Evolutionary conservation across 2,329 filamentous ascomycete species (phyloP).

Genomic region (Nemania sp.): DNA sequence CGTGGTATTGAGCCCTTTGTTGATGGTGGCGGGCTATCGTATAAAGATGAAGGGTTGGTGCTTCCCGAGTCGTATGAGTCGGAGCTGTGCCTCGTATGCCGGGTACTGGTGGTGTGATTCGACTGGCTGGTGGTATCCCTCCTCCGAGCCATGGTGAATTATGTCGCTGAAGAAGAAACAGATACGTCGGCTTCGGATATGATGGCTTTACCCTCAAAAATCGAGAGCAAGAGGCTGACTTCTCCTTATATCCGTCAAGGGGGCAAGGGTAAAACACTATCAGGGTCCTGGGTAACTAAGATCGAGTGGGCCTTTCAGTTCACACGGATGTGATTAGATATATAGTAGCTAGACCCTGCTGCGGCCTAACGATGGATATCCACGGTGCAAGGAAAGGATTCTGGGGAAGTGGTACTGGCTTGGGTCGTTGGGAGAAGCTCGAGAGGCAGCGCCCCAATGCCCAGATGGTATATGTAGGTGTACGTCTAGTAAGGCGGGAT

Average conservation of each 20-base stretch:
- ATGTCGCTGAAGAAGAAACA: constrained; percentile 25
- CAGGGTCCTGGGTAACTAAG: constrained; percentile 31
- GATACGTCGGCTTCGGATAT: constrained; percentile 20
- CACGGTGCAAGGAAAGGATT: constrained; percentile 30
- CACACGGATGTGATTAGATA: constrained; percentile 33
- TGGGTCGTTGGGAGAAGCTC: constrained; percentile 25
- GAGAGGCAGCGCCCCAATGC: constrained; percentile 28
- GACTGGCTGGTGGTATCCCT: constrained; percentile 40
- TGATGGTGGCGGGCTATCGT: constrained; percentile 46
- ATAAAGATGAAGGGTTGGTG: constrained; percentile 52
- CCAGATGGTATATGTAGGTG: constrained; percentile 25
- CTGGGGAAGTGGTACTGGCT: constrained; percentile 29
- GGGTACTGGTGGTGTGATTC: constrained; percentile 44
- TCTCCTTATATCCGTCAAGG: constrained; percentile 33
- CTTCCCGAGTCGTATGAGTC: constrained; percentile 52
- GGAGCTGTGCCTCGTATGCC: constrained; percentile 47
- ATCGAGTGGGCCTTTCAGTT: constrained; percentile 30
- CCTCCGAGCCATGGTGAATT: constrained; percentile 41
- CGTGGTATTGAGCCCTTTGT: constrained; percentile 39
- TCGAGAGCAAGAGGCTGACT: constrained; percentile 14
- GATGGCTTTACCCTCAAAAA: constrained; percentile 8
- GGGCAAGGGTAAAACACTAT: constrained; percentile 28
- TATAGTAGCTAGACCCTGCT: constrained; percentile 27
- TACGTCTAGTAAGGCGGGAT: constrained; percentile 6
- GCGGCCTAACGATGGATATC: constrained; percentile 36